Conservation (phyloP, 2,329 filamentous ascomycete genomes). For the Annulohypoxylon truncatum region DNA sequence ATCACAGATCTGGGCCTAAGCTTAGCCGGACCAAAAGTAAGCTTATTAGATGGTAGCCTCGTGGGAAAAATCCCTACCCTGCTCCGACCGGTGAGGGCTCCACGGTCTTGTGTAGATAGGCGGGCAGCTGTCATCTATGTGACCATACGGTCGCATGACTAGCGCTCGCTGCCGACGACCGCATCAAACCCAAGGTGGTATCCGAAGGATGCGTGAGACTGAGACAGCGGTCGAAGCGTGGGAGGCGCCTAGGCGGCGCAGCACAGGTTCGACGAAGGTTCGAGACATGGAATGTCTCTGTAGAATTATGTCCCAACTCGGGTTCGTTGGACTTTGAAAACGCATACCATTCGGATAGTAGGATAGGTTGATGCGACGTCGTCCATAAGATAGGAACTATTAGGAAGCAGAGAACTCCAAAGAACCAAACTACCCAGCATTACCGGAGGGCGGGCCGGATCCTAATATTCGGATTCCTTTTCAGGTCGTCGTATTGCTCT, state of each 20-base stretch:
- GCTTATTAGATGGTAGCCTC: conserved; percentile 26
- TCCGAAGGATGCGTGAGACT: conserved; percentile 31
- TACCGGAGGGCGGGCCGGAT: conserved; percentile 7
- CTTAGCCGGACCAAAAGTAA: conserved; percentile 14
- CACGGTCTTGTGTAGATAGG: conserved; percentile 4
- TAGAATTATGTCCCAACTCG: conserved; percentile 17
- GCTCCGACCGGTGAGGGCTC: conserved; percentile 25
- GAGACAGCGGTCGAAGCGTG: conserved; percentile 22
- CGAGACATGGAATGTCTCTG: conserved; percentile 24
- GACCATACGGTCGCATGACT: conserved; percentile 32
- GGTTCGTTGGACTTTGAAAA: conserved; percentile 10
- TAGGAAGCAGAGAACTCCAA: background rate
- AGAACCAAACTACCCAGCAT: background rate
- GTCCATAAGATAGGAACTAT: background rate
- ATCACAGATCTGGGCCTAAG: conserved; percentile 30
- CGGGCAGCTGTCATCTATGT: conserved; percentile 25
- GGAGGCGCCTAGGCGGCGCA: conserved; percentile 32
- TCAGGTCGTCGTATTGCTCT: conserved; percentile 6
- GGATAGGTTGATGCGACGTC: conserved; percentile 4
- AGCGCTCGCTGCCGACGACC: conserved; percentile 25
- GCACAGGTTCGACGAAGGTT: conserved; percentile 12
- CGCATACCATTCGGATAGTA: conserved; percentile 7
- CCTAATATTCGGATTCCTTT: conserved; percentile 8
- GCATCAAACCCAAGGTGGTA: conserved; percentile 6
- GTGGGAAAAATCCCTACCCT: conserved; percentile 8